Percentiles rank a stretch among this genome's conserved stretches.
Conservation (phyloP, 106 monocot genomes). For the Dendrobium chrysotoxum region DNA sequence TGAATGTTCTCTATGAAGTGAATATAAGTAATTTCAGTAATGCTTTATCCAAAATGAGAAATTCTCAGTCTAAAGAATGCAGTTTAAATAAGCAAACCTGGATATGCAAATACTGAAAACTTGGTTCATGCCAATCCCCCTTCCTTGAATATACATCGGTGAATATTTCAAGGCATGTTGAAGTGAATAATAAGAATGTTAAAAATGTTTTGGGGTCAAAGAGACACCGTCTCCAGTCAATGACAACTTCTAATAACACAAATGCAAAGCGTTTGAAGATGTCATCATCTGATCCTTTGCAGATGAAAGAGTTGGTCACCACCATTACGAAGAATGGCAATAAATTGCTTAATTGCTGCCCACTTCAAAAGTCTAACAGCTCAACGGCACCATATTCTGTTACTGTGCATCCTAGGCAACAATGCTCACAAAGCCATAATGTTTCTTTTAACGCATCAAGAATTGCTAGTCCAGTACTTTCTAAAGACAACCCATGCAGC, state of each 20-base stretch:
- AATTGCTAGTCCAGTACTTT: background rate
- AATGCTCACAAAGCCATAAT: constrained; percentile 13
- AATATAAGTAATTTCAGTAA: background rate
- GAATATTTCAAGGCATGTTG: too few relatives aligned
- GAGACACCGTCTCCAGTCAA: too few relatives aligned
- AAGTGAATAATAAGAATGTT: too few relatives aligned
- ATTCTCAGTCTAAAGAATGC: background rate
- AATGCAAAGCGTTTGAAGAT: too few relatives aligned
- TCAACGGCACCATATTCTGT: background rate
- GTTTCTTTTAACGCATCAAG: background rate
- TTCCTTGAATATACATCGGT: background rate
- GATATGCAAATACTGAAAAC: background rate
- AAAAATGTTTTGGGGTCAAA: too few relatives aligned
- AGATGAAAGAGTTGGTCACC: too few relatives aligned
- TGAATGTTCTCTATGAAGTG: constrained; percentile 32
- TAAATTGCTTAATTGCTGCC: too few relatives aligned
- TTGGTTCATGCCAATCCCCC: background rate
- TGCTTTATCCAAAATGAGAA: background rate
- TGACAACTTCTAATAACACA: too few relatives aligned
- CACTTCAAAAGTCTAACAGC: too few relatives aligned
- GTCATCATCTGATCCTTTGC: too few relatives aligned
- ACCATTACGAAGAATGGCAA: too few relatives aligned
- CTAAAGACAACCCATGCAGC: background rate
- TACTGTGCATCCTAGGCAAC: background rate
- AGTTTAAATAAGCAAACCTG: background rate